phyloP scores from a whole-genome alignment of 2,329 filamentous ascomycete genomes.

The Fusarium sp. region DNA sequence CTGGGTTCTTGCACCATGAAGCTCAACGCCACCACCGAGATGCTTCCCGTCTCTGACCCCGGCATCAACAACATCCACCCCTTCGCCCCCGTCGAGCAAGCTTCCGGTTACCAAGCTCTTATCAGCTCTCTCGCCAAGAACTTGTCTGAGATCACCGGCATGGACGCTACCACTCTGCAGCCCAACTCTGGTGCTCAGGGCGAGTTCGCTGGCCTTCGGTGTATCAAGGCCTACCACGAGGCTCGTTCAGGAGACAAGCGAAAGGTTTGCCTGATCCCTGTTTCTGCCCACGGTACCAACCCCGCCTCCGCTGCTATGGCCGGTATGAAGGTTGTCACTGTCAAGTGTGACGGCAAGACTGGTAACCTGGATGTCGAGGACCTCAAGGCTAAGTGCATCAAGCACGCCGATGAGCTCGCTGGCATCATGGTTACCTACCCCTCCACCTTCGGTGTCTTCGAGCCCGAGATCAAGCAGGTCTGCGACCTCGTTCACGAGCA shows the following conservation, averaged over 20 bases:
- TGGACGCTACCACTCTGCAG: slow-evolving; percentile 88
- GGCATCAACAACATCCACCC: slow-evolving; percentile 78
- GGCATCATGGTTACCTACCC: slow-evolving; percentile 98
- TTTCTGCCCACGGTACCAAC: slow-evolving; percentile 96
- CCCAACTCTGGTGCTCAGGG: slow-evolving; percentile 97
- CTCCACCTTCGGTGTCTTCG: slow-evolving; percentile 93
- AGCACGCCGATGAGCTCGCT: slow-evolving; percentile 85
- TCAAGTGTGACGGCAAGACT: slow-evolving; percentile 89
- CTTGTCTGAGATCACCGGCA: slow-evolving; percentile 86
- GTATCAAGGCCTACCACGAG: slow-evolving; percentile 87
- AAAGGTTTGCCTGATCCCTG: slow-evolving; percentile 93
- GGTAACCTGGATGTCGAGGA: slow-evolving; percentile 92
- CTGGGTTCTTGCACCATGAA: slow-evolving; percentile 99
- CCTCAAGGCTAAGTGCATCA: slow-evolving; percentile 89
- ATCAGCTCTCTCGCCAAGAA: slow-evolving; percentile 80
- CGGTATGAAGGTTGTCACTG: slow-evolving; percentile 90
- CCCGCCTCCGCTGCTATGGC: slow-evolving; percentile 96
- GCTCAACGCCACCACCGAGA: slow-evolving; percentile 92
- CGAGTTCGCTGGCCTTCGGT: slow-evolving; percentile 89
- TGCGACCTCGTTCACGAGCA: slow-evolving; percentile 87
- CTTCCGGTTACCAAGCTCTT: slow-evolving; percentile 77
- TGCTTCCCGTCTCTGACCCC: slow-evolving; percentile 75
- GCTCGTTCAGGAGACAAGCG: slow-evolving; percentile 70
- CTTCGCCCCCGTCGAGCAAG: slow-evolving; percentile 75
- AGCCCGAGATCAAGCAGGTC: slow-evolving; percentile 87